Evolutionary conservation across 2,329 filamentous ascomycete species (phyloP).

Genomic region (Ophiocordyceps camponoti-floridani): DNA sequence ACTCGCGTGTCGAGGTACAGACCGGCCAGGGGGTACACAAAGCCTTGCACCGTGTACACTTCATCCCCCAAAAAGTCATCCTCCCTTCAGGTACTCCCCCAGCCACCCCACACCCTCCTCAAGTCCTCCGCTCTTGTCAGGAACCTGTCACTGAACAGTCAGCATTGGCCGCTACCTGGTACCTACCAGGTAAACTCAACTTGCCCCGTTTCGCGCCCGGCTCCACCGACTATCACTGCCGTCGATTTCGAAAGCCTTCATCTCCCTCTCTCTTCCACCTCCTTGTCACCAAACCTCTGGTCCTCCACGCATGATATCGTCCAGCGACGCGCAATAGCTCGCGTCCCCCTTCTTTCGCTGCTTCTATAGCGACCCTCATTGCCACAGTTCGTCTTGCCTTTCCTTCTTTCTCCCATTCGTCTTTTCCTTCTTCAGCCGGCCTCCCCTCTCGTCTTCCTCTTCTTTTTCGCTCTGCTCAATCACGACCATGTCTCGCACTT

Average conservation of each 20-base stretch:
- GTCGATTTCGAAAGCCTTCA: background rate
- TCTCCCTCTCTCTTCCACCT: background rate
- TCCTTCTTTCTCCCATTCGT: conserved; percentile 2
- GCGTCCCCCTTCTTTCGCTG: conserved; percentile 7
- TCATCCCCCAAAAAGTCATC: too few relatives aligned
- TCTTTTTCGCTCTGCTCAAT: conserved; percentile 3
- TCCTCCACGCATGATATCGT: background rate
- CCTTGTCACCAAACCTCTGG: background rate
- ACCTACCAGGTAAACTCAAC: background rate
- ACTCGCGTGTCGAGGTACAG: too few relatives aligned
- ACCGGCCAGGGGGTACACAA: too few relatives aligned
- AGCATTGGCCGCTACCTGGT: too few relatives aligned
- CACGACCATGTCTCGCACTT: conserved; percentile 1
- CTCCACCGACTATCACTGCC: background rate
- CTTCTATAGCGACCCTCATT: conserved; percentile 10
- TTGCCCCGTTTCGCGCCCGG: background rate
- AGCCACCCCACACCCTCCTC: too few relatives aligned
- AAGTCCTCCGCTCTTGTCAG: too few relatives aligned
- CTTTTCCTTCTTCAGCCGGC: conserved; percentile 1
- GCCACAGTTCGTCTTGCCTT: conserved; percentile 15
- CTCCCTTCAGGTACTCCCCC: too few relatives aligned
- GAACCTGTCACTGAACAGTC: too few relatives aligned
- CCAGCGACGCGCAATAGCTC: conserved; percentile 1
- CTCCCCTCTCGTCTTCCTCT: background rate
- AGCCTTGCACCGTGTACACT: too few relatives aligned